These are phyloP conservation scores for Talaromyces sp. DNA, from an alignment of 2,329 filamentous ascomycete genomes.

Conservation along the genomic window DNA sequence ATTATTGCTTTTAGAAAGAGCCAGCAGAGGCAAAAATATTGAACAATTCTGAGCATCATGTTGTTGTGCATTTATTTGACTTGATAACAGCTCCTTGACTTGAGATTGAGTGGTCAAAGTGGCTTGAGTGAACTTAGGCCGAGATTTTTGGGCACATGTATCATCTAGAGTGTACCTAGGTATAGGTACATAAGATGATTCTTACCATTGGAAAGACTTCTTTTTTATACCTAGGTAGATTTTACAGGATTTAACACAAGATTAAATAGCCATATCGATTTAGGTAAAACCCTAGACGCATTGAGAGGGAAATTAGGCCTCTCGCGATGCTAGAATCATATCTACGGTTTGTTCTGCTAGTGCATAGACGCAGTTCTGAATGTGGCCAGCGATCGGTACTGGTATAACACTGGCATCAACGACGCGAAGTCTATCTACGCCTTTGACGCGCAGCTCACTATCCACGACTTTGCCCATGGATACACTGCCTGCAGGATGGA, in stretches of 20 bases:
- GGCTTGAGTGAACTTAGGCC: too few species aligned
- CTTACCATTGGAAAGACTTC: too few species aligned
- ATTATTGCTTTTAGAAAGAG: not conserved
- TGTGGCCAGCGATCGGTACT: not conserved
- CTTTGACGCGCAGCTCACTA: slow-evolving; percentile 17
- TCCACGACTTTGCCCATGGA: slow-evolving; percentile 20
- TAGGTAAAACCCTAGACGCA: not conserved
- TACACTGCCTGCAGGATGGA: slow-evolving; percentile 16
- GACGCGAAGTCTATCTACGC: slow-evolving; percentile 10
- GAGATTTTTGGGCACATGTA: too few species aligned
- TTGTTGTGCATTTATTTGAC: not conserved
- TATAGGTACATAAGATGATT: too few species aligned
- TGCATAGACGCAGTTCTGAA: slow-evolving; percentile 5
- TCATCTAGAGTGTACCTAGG: too few species aligned
- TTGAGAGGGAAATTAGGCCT: not conserved
- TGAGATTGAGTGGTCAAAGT: not conserved
- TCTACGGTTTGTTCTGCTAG: slow-evolving; percentile 9
- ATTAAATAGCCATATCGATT: not conserved
- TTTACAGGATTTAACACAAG: too few species aligned
- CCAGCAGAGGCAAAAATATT: not conserved
- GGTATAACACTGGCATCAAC: slow-evolving; percentile 10
- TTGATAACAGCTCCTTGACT: not conserved
- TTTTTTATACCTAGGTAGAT: too few species aligned
- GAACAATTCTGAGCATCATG: not conserved
- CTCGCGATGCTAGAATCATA: not conserved